phyloP scores from a whole-genome alignment of 2,329 filamentous ascomycete genomes.

The Polychaeton citri region DNA sequence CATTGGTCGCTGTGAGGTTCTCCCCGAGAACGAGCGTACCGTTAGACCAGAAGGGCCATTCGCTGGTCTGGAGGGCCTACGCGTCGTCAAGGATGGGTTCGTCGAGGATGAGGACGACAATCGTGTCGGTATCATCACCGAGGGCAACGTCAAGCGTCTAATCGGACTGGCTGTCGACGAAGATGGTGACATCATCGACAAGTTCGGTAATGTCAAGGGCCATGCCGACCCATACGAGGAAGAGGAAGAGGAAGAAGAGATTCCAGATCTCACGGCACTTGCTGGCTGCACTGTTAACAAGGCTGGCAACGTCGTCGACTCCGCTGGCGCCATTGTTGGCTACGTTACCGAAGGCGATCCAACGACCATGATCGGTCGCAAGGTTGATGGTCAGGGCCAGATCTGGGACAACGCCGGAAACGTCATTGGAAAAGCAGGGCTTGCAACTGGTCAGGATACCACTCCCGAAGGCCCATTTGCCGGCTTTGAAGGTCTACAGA shows the following conservation, averaged over 20 bases:
- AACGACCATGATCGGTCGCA: constrained; percentile 44
- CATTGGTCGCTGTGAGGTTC: constrained; percentile 44
- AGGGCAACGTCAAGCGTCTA: constrained; percentile 59
- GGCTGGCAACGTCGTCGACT: constrained; percentile 47
- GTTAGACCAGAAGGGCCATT: constrained; percentile 52
- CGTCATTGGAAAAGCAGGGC: constrained; percentile 45
- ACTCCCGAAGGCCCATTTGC: constrained; percentile 45
- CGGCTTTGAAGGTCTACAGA: constrained; percentile 43
- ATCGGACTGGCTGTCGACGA: constrained; percentile 64
- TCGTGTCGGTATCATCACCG: constrained; percentile 56
- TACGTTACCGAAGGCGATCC: constrained; percentile 45
- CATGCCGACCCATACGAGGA: constrained; percentile 42
- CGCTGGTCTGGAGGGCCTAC: constrained; percentile 50
- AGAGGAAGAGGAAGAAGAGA: constrained; percentile 32
- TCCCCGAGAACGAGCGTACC: constrained; percentile 44
- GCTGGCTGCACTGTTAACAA: constrained; percentile 52
- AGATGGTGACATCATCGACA: constrained; percentile 70
- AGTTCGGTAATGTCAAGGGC: constrained; percentile 52
- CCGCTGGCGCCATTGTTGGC: constrained; percentile 44
- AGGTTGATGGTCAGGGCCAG: constrained; percentile 49
- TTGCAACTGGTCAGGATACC: constrained; percentile 38
- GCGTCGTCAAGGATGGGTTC: constrained; percentile 55
- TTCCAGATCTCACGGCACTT: constrained; percentile 45
- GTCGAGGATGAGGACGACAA: constrained; percentile 68
- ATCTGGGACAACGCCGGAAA: constrained; percentile 52